These are phyloP conservation scores for Hymenoscyphus fraxineus DNA, from an alignment of 2,329 filamentous ascomycete species.

Conservation along the genomic window DNA sequence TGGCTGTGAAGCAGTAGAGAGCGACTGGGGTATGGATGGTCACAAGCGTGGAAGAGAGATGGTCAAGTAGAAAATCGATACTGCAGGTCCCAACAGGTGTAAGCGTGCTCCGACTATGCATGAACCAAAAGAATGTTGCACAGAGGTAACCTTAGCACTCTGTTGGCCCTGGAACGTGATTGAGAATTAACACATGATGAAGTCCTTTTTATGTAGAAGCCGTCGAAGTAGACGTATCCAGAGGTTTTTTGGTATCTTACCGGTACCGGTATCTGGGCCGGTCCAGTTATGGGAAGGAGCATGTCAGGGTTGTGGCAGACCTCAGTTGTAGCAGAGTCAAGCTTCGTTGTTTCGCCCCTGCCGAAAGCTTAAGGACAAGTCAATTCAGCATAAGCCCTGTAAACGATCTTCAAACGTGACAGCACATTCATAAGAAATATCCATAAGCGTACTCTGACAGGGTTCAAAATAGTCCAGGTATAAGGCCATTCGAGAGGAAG, in stretches of 20 bases:
- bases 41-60: constrained; percentile 9
- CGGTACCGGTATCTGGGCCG: not conserved
- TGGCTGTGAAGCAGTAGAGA: constrained; percentile 2
- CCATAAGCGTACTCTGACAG: not conserved
- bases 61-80: constrained; percentile 5
- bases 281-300: not conserved
- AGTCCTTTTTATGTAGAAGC: not conserved
- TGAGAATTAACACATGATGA: not conserved
- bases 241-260: not conserved
- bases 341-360: not conserved
- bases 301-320: not conserved
- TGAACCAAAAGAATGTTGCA: not conserved
- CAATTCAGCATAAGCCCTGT: not conserved
- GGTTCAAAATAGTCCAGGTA: not conserved
- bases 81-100: constrained; percentile 5
- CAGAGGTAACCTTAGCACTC: not conserved
- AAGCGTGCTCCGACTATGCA: not conserved
- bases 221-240: not conserved
- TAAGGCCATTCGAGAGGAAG: not conserved
- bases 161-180: not conserved
- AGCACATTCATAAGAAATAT: not conserved
- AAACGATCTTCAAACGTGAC: not conserved
- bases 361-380: not conserved
- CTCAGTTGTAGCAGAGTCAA: too few relatives aligned
- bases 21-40: constrained; percentile 5